Percentiles rank a stretch among this genome's conserved stretches.
phyloP scores from a whole-genome alignment of 2,329 filamentous ascomycete genomes.

The Trichoderma asperellum region DNA sequence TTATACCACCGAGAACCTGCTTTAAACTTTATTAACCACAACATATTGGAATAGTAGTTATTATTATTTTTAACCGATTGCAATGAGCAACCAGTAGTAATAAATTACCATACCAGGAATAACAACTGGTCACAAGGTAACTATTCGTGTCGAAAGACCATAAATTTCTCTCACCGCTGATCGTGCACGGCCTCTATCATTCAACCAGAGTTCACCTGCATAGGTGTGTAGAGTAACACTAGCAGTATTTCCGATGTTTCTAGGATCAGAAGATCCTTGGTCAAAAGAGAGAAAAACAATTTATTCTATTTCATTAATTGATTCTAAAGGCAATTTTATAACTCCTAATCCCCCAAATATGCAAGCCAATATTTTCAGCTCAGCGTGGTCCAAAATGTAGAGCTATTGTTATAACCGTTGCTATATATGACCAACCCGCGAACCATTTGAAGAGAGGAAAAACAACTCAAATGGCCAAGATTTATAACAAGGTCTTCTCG shows the following conservation, averaged over 20 bases:
- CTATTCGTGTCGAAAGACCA: not conserved
- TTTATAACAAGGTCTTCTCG: not conserved
- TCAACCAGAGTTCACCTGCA: not conserved
- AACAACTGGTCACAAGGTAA: not conserved
- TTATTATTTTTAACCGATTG: not conserved
- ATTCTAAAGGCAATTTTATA: too few relatives aligned
- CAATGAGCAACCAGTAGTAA: not conserved
- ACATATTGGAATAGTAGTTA: not conserved
- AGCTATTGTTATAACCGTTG: too few relatives aligned
- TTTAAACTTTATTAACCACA: not conserved
- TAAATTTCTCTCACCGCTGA: conserved; percentile 2
- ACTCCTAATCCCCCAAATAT: too few relatives aligned
- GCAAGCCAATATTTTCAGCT: too few relatives aligned
- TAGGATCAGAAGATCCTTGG: not conserved
- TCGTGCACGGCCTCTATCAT: conserved; percentile 2
- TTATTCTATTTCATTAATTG: too few relatives aligned
- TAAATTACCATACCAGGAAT: not conserved
- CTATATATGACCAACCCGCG: too few relatives aligned
- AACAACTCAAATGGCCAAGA: not conserved
- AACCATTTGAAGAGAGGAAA: too few relatives aligned
- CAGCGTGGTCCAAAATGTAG: too few relatives aligned
- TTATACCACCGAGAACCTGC: not conserved
- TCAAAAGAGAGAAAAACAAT: too few relatives aligned
- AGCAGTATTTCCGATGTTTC: not conserved
- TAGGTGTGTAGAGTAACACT: not conserved